These are phyloP conservation scores for Rhodotorula sp. DNA, from an alignment of 1,284 basidiomycete genomes.

Conservation along the genomic window DNA sequence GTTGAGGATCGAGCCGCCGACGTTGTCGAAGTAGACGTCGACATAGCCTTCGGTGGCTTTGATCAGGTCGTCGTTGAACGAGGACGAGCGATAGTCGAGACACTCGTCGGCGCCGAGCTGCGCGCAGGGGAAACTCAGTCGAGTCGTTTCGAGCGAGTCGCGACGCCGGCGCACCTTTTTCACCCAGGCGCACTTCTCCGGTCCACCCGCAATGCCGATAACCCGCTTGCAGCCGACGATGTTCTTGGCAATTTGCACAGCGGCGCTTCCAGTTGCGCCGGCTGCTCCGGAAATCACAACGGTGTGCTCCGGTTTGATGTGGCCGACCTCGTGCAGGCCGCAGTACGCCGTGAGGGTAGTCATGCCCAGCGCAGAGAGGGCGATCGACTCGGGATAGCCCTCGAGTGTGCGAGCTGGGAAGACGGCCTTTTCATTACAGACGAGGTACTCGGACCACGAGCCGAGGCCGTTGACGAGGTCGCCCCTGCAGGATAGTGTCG, in stretches of 20 bases:
- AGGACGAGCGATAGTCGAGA: constrained; percentile 58
- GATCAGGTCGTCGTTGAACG: constrained; percentile 51
- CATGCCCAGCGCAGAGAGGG: constrained; percentile 24
- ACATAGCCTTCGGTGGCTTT: constrained; percentile 48
- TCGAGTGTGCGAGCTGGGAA: constrained; percentile 15
- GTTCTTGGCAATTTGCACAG: constrained; percentile 32
- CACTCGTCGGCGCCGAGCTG: constrained; percentile 56
- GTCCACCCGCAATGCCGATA: constrained; percentile 30
- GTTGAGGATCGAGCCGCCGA: constrained; percentile 21
- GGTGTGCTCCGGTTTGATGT: constrained; percentile 15
- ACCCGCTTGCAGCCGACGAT: constrained; percentile 19
- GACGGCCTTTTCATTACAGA: constrained; percentile 1
- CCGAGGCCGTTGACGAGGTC: constrained; percentile 8
- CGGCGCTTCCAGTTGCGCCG: constrained; percentile 23
- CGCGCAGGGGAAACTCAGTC: too few species aligned
- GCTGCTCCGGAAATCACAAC: constrained; percentile 30
- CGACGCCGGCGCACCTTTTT: constrained; percentile 27
- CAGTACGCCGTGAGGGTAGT: constrained; percentile 20
- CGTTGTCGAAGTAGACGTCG: constrained; percentile 16
- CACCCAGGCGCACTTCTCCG: constrained; percentile 49
- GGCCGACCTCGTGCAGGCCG: constrained; percentile 14
- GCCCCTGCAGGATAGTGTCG: neutral
- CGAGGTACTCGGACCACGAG: constrained; percentile 6
- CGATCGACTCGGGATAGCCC: constrained; percentile 12
- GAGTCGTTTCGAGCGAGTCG: too few species aligned